These are phyloP conservation scores for Rhazya stricta DNA, from an alignment of 257 asterid genomes.

Conservation along the genomic window DNA sequence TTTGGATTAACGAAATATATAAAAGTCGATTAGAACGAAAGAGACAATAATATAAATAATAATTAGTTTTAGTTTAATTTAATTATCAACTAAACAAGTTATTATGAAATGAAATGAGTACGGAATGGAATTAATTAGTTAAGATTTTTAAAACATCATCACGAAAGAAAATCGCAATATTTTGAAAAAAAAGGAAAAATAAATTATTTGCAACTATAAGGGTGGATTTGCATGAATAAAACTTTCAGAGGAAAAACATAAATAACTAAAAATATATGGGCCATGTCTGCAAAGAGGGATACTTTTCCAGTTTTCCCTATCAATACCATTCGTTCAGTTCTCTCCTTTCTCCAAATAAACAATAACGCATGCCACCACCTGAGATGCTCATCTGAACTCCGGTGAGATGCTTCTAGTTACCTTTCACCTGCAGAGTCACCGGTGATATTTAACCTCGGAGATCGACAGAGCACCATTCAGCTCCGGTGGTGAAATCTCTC, in stretches of 20 bases:
- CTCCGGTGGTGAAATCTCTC: conserved; percentile 11
- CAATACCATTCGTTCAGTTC: conserved; percentile 5
- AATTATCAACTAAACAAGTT: too few species aligned
- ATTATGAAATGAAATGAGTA: too few species aligned
- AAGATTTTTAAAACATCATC: not conserved
- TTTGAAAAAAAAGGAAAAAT: too few species aligned
- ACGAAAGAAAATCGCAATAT: not conserved
- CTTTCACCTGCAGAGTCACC: conserved; percentile 9
- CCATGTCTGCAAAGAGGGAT: not conserved
- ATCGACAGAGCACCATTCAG: not conserved
- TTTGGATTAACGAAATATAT: not conserved
- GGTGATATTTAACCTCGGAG: conserved; percentile 6
- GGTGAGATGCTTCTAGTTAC: conserved; percentile 19
- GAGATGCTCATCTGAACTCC: conserved; percentile 13
- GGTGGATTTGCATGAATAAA: not conserved
- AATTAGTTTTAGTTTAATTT: too few species aligned
- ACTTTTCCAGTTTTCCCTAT: conserved; percentile 6
- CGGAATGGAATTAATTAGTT: not conserved
- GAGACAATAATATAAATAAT: too few species aligned
- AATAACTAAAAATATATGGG: conserved; percentile 3
- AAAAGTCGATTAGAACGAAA: too few species aligned
- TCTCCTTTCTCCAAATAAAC: not conserved
- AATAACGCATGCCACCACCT: not conserved
- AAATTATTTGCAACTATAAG: not conserved
- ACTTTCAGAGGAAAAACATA: not conserved